Base-by-base conservation (phyloP, 768 basidiomycete genomes). In the Xerocomus spinulosus region DNA sequence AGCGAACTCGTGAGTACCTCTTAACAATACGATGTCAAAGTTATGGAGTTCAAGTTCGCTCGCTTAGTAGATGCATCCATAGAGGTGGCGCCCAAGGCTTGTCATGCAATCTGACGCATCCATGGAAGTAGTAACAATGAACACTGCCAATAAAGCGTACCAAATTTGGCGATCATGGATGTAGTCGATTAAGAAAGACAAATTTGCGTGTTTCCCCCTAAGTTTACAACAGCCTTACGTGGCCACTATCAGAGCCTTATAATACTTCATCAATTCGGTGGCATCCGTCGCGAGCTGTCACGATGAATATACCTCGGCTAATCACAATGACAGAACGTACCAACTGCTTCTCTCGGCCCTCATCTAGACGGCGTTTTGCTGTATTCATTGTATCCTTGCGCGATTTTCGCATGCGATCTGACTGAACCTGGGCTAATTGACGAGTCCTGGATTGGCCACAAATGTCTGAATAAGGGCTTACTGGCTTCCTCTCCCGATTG, bases 1-100 rank as follows among this genome's bases (percentile, higher is more conserved):
- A 66, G 55, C 37, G 80, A 81, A 58, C 70, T 81, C 53, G 79
- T 81, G 59, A 70, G 76, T 54, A 33, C 32, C 15, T 3, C 32
- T 21, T 23, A 10, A 23, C 10, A 25, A 3, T 24, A 28, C n/a
- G 28, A 24, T 30, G 13, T 36, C 14, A 36, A 32, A 46, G 18
- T 53, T 28, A 29, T 32, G 14, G 29, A 21, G 18, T 37, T 52
- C 18, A 57, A 23, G 17, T 43, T 29, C 34, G 15, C 40, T 37
- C 9, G 44, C 52, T 44, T 28, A 64, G 61, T 63, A 63, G 61
- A 29, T 34, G 30, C 29, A 32, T 24, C n/a, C 30, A 39, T 51
- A 51, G 35, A 29, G 29, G 28, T 26, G 35, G 26, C 21, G 5
- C 14, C 13, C 23, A 24, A 37, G 12, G 25, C 18, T 35, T 39